These are phyloP conservation scores for Paecilomyces formosus DNA, from an alignment of 2,329 filamentous ascomycete genomes.

Conservation along the genomic window DNA sequence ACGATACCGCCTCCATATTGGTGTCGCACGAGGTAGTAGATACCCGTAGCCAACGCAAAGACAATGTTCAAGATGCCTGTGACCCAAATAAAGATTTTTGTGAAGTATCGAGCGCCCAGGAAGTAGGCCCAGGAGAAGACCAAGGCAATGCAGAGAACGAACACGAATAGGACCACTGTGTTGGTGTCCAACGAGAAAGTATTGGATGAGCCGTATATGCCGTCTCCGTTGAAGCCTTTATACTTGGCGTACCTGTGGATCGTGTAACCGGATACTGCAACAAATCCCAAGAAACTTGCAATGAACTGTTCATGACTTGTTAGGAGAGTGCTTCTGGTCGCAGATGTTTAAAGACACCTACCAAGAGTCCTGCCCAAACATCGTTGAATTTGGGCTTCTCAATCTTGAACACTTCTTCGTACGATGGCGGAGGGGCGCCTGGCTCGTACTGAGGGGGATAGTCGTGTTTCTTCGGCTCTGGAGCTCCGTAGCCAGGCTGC, in stretches of 20 bases:
- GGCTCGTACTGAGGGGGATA: constrained; percentile 32
- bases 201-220: constrained; percentile 64
- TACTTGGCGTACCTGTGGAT: constrained; percentile 66
- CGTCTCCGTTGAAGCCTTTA: constrained; percentile 57
- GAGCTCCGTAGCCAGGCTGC: background rate
- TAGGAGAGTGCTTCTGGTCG: background rate
- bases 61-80: constrained; percentile 83
- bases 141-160: constrained; percentile 66
- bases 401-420: constrained; percentile 67
- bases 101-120: constrained; percentile 65
- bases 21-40: constrained; percentile 71
- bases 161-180: constrained; percentile 77
- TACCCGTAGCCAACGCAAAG: constrained; percentile 74
- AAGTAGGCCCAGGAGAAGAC: constrained; percentile 73
- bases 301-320: constrained; percentile 49
- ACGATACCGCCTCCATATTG: constrained; percentile 83
- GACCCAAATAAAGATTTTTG: constrained; percentile 87
- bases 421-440: constrained; percentile 27
- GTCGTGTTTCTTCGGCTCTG: constrained; percentile 9
- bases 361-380: constrained; percentile 76
- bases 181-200: constrained; percentile 69
- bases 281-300: constrained; percentile 63
- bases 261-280: constrained; percentile 66
- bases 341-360: constrained; percentile 26
- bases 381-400: constrained; percentile 85